A percentile compares a stretch with the other conserved stretches of the same genome.
Conservation (phyloP, 371 early-diverging fungal genomes). For the Mortierella sp. region DNA sequence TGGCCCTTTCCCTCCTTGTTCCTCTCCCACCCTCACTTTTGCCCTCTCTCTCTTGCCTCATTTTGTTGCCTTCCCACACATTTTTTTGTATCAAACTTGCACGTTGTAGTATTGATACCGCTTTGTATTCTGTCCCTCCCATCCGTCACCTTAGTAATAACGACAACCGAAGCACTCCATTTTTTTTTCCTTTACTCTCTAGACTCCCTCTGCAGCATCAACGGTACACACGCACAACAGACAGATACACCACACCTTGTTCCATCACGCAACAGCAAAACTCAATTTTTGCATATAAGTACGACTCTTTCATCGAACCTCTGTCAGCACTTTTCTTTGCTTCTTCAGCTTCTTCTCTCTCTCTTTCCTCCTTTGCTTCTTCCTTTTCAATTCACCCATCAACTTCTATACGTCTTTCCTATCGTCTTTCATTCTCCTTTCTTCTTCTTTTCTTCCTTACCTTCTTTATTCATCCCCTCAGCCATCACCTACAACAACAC, state of each 20-base stretch:
- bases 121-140: background rate
- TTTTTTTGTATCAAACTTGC: background rate
- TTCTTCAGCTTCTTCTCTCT: background rate
- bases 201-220: background rate
- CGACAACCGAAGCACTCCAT: too few species aligned
- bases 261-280: background rate
- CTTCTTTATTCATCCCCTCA: background rate
- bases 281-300: background rate
- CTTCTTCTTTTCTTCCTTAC: background rate
- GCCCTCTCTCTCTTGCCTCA: background rate
- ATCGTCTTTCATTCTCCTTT: background rate
- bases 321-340: background rate
- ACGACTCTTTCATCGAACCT: background rate
- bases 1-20: background rate
- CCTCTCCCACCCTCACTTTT: constrained; percentile 2
- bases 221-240: background rate
- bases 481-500: background rate
- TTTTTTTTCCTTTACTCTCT: background rate
- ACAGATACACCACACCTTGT: background rate
- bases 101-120: too few species aligned
- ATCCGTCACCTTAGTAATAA: background rate
- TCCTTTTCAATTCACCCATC: background rate
- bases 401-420: background rate
- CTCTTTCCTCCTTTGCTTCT: too few species aligned
- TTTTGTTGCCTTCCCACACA: background rate